phyloP scores from a whole-genome alignment of 2,329 filamentous ascomycete genomes.

The Diaporthe australafricana region DNA sequence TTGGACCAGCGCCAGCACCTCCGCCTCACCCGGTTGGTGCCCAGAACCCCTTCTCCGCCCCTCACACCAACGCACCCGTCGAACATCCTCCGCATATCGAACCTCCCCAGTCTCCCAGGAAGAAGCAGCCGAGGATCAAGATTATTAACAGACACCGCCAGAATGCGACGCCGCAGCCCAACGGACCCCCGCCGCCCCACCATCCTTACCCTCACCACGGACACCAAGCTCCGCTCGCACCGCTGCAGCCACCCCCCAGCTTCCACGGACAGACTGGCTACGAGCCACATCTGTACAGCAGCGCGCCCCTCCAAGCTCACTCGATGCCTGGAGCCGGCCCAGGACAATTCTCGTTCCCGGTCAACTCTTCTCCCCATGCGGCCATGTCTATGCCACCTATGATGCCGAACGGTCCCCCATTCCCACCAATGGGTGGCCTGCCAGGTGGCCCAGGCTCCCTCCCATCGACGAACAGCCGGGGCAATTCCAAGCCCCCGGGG shows the following conservation, averaged over 20 bases:
- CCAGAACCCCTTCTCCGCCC: constrained; percentile 37
- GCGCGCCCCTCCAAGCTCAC: constrained; percentile 17
- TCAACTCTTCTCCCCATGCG: constrained; percentile 24
- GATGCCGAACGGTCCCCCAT: constrained; percentile 23
- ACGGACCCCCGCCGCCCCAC: constrained; percentile 26
- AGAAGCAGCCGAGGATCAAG: constrained; percentile 34
- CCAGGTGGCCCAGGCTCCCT: constrained; percentile 28
- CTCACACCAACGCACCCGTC: constrained; percentile 31
- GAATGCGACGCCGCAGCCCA: constrained; percentile 32
- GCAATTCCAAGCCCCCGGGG: constrained; percentile 38
- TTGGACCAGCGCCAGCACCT: constrained; percentile 27
- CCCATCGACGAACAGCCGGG: constrained; percentile 29
- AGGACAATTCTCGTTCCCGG: constrained; percentile 31
- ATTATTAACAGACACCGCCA: constrained; percentile 32
- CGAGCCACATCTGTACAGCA: constrained; percentile 32
- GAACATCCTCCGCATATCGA: constrained; percentile 26
- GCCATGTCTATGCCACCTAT: constrained; percentile 35
- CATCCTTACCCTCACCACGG: constrained; percentile 8
- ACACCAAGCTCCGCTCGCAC: constrained; percentile 25
- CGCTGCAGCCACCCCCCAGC: constrained; percentile 33
- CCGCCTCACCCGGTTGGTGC: constrained; percentile 33
- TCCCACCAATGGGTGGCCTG: constrained; percentile 8
- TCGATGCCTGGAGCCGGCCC: constrained; percentile 28
- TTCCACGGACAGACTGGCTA: constrained; percentile 35
- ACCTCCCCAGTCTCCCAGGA: constrained; percentile 33